A percentile compares a stretch with the other conserved stretches of the same genome.
Evolutionary conservation across 1,284 basidiomycete genomes (phyloP).

Genomic region (Trametes versicolor): DNA sequence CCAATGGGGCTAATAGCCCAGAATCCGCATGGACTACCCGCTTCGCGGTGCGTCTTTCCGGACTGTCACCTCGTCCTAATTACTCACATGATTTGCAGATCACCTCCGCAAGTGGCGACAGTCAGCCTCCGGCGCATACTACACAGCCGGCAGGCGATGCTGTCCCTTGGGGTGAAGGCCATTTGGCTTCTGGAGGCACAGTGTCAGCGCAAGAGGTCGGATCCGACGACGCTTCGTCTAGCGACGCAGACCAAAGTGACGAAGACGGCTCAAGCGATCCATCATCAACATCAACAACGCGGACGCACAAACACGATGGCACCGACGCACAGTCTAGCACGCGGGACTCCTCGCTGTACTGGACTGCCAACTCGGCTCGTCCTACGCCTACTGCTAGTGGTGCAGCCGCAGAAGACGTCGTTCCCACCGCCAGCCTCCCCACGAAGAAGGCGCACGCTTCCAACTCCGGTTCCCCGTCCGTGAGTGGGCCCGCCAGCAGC

Average conservation of each 20-base stretch:
- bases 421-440: constrained; percentile 33
- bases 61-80: background rate
- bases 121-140: constrained; percentile 41
- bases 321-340: constrained; percentile 2
- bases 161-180: constrained; percentile 46
- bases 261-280: background rate
- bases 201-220: background rate
- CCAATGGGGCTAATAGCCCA: constrained; percentile 42
- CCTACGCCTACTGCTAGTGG: constrained; percentile 14
- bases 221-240: background rate
- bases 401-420: constrained; percentile 3
- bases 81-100: constrained; percentile 37
- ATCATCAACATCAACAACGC: background rate
- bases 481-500: constrained; percentile 7
- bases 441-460: constrained; percentile 20
- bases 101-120: constrained; percentile 42
- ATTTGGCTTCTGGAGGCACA: constrained; percentile 14
- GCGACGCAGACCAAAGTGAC: background rate
- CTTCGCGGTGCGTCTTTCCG: constrained; percentile 45
- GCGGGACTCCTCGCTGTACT: background rate
- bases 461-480: constrained; percentile 9
- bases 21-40: constrained; percentile 50
- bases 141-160: constrained; percentile 48
- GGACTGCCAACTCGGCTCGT: constrained; percentile 8
- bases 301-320: background rate